Conservation (phyloP, 2,329 filamentous ascomycete genomes). For the Aureobasidium zeae region DNA sequence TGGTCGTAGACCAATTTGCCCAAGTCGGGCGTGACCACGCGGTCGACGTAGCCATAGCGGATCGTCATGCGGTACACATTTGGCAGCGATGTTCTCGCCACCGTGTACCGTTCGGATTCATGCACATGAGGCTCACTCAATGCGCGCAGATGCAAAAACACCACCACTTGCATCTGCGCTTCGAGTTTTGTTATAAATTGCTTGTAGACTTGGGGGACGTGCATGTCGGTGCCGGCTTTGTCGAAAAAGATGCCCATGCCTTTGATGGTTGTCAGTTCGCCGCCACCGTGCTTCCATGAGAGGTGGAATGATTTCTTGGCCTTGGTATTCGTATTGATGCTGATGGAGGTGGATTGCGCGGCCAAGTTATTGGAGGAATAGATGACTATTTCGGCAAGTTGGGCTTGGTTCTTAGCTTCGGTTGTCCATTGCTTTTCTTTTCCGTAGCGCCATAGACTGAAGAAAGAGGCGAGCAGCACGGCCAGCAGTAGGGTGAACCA, state of each 20-base stretch:
- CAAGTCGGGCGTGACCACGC: slow-evolving; percentile 22
- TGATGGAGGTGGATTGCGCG: slow-evolving; percentile 21
- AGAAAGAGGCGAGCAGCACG: slow-evolving; percentile 51
- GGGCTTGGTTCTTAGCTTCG: slow-evolving; percentile 53
- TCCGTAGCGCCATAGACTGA: slow-evolving; percentile 69
- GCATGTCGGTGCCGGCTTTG: slow-evolving; percentile 58
- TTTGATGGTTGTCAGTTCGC: slow-evolving; percentile 32
- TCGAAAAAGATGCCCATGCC: slow-evolving; percentile 70
- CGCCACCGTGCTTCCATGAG: slow-evolving; percentile 32
- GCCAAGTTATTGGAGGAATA: slow-evolving; percentile 18
- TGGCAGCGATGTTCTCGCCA: slow-evolving; percentile 18
- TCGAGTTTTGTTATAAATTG: slow-evolving; percentile 22
- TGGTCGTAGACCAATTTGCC: slow-evolving; percentile 21
- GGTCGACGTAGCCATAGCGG: slow-evolving; percentile 22
- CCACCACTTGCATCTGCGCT: slow-evolving; percentile 20
- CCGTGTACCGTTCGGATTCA: slow-evolving; percentile 20
- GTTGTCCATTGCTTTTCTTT: slow-evolving; percentile 69
- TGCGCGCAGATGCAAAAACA: slow-evolving; percentile 23
- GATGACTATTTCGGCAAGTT: slow-evolving; percentile 37
- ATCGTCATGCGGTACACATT: slow-evolving; percentile 22
- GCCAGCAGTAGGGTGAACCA: slow-evolving; percentile 68
- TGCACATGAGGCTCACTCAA: slow-evolving; percentile 19
- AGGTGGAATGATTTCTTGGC: slow-evolving; percentile 26
- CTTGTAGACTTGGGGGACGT: slow-evolving; percentile 32
- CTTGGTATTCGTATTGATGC: not conserved